Evolutionary conservation across 306 rosid genomes (phyloP).

Genomic region (Medicago lupulina): DNA sequence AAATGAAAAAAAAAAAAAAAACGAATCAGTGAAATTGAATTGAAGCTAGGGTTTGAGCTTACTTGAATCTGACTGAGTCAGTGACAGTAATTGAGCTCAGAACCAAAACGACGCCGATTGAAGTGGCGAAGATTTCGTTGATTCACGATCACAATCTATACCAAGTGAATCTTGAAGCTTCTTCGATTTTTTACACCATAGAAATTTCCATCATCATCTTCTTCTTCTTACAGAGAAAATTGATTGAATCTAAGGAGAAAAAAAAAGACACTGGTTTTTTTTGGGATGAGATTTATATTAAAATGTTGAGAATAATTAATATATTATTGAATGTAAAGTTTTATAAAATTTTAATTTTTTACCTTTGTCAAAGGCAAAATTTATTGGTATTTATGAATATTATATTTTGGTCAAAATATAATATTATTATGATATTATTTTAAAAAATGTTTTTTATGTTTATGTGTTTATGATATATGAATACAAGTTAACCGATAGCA

Average conservation of each 20-base stretch:
- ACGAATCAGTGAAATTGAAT: background rate
- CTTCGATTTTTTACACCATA: conserved; percentile 1
- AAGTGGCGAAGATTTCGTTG: conserved; percentile 30
- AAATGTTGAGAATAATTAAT: background rate
- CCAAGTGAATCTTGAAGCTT: background rate
- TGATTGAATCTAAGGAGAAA: background rate
- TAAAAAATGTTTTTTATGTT: no score
- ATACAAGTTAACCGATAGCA: no score
- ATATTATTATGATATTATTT: no score
- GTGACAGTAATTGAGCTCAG: conserved; percentile 13
- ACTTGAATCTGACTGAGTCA: conserved; percentile 58
- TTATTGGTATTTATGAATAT: no score
- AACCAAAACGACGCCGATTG: conserved; percentile 51
- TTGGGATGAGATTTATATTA: background rate
- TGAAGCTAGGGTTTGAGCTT: conserved; percentile 63
- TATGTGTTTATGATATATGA: no score
- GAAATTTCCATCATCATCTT: background rate
- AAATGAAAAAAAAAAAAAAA: background rate
- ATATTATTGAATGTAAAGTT: no score
- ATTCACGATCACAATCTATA: conserved; percentile 20
- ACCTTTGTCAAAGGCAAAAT: background rate
- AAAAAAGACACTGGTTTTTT: background rate
- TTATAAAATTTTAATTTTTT: no score
- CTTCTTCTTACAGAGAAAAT: background rate
- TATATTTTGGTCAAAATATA: background rate